phyloP scores from a whole-genome alignment of 768 basidiomycete genomes.

The Russula sp. region DNA sequence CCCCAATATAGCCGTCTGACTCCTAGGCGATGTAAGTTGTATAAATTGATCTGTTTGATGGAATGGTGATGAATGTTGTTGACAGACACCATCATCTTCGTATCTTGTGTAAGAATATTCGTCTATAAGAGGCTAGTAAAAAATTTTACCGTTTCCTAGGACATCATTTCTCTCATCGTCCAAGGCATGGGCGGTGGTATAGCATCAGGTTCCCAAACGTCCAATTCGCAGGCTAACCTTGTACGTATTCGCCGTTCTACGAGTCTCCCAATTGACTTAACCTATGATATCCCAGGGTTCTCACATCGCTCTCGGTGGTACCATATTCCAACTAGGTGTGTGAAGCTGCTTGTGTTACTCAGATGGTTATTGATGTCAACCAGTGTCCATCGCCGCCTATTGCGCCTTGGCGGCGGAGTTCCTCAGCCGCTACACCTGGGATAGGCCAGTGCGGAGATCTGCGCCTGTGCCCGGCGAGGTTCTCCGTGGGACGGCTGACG shows the following conservation, averaged over 20 bases:
- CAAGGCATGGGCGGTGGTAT: slow-evolving; percentile 13
- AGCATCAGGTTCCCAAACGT: not conserved
- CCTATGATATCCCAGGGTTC: slow-evolving; percentile 5
- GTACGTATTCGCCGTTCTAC: slow-evolving; percentile 1
- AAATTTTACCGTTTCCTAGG: slow-evolving; percentile 1
- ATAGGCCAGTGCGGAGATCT: slow-evolving; percentile 7
- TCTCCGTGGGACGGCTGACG: not conserved
- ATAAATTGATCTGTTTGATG: not conserved
- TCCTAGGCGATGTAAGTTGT: slow-evolving; percentile 11
- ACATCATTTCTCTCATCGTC: slow-evolving; percentile 13
- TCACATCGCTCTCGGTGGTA: slow-evolving; percentile 15
- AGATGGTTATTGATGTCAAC: not conserved
- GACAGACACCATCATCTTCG: slow-evolving; percentile 12
- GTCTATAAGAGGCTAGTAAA: not conserved
- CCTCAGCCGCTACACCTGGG: not conserved
- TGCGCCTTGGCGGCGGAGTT: slow-evolving; percentile 12
- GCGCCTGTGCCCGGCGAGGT: not conserved
- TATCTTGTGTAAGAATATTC: slow-evolving; percentile 11
- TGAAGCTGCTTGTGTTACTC: not conserved
- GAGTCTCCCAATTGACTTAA: not conserved
- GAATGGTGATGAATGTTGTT: not conserved
- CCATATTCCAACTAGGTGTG: slow-evolving; percentile 16
- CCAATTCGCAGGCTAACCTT: not conserved
- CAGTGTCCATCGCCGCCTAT: slow-evolving; percentile 17
- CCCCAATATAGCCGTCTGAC: slow-evolving; percentile 16